Evolutionary conservation across 78 protist species (phyloP).

Genomic region (Dictyostelium brefeldianum): DNA sequence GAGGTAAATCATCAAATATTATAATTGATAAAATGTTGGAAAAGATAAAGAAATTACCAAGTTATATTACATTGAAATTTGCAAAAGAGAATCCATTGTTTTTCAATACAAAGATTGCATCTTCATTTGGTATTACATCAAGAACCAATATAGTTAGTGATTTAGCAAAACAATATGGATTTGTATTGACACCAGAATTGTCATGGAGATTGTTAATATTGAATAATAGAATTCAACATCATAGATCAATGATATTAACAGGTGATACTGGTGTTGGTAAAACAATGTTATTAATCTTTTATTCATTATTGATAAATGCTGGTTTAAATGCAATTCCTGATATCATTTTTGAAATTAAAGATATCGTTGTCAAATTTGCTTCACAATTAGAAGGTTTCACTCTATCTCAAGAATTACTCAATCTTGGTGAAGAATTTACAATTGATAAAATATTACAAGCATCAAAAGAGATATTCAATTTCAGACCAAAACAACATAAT

Average conservation of each 20-base stretch:
- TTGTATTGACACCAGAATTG: slow-evolving; percentile 80
- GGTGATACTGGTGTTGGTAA: slow-evolving; percentile 89
- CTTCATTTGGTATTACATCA: slow-evolving; percentile 38
- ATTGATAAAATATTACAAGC: background rate
- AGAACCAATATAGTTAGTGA: slow-evolving; percentile 10
- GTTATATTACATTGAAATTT: background rate
- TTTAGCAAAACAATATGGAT: slow-evolving; percentile 37
- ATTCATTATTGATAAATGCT: slow-evolving; percentile 70
- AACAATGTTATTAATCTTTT: slow-evolving; percentile 48
- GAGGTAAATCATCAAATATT: background rate
- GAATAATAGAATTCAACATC: slow-evolving; percentile 48
- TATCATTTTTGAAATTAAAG: slow-evolving; percentile 20
- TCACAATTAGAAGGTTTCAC: background rate
- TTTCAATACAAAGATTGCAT: background rate
- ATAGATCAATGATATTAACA: slow-evolving; percentile 43
- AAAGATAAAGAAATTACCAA: background rate
- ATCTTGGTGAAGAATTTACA: background rate
- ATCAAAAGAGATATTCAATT: background rate
- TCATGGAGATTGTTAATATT: slow-evolving; percentile 30
- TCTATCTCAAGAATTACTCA: background rate
- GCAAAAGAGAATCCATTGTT: background rate
- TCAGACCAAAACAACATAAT: background rate
- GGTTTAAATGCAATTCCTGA: slow-evolving; percentile 27
- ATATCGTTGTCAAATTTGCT: background rate
- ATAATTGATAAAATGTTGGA: background rate